Base-by-base conservation (phyloP, 176 grass and related monocot species). In the Carex scoparia region DNA sequence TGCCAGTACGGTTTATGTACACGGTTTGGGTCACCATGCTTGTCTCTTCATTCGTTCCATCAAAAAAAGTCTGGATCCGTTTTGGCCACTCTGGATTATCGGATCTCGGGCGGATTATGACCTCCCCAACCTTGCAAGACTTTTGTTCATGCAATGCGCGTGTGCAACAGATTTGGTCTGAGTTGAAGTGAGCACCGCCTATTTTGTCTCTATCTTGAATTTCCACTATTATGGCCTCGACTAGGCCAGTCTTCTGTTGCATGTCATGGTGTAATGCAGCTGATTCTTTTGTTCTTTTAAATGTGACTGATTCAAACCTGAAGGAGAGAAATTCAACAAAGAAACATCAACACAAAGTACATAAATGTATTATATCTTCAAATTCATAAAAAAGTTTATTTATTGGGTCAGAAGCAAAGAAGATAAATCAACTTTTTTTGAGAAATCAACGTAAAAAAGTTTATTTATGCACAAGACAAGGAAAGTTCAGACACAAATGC, bases 141-240 rank as follows among this genome's bases (percentile, higher is more conserved):
- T 89, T 89, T 55, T 89, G 81, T 61, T 89, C 87, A 49, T 89
- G 86, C 84, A 99, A 89, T 63, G 90, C 93, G 89, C 67, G 89
- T 10, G 88, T 94, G 85, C 96, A 99, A 71, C 96, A 99, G 92
- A 99, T 94, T 79, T 77, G 81, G 90, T 99, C 93, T 85, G 96
- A 92, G 28, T 91, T 91, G 35, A 99, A 88, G 73, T 95, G 94
- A 80, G 88, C 87, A 79, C 96, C 96, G 23, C 93, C 96, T 48
- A 99, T 99, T 79, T 95, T 99, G 66, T 94, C 93, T 88, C 93
- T 92, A 83, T 99, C 96, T 79, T 94, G 89, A 81, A 99, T 95
- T 88, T 94, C 93, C 69, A 99, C 91, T 84, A 99, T 88, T 88
- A 99, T 95, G 87, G 93, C 96, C 86, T 99, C 96, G 11, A 95